Base-by-base conservation (phyloP, 2,329 filamentous ascomycete species). In the Aquanectria penicillioides region DNA sequence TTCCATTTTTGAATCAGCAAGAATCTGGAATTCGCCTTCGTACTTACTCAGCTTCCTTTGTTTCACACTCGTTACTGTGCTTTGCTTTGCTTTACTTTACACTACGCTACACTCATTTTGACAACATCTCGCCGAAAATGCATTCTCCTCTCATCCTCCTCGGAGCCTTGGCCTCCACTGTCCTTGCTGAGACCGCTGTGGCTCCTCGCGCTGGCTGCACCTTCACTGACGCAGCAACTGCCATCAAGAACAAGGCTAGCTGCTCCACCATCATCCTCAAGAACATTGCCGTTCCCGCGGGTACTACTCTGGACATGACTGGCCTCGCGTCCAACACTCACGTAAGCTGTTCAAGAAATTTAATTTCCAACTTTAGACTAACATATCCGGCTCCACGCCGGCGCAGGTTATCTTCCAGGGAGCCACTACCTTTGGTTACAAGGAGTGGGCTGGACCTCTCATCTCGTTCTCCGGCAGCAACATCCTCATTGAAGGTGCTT, bases 401-500 rank as follows among this genome's bases (percentile, higher is more conserved):
- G 13, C 26, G 15, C 8, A 65, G 63, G 63, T 90, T 61, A 84
- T 83, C 65, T 91, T 91, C 74, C 73, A 85, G 56, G 89, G 89
- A 37, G 84, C 79, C 12, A 91, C 88, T n/a, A 86, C 83, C 51
- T 91, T 88, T 68, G 88, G 80, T 17, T 90, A 89, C 75, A 78
- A 85, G 62, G 83, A 88, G 67, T 91, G 88, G 88, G 71, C 73
- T 2, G 88, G 89, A 0, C 88, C 88, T 38, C 78, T 91, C 12
- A 80, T 91, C 66, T 81, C 81, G 23, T 78, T 90, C 61, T 83
- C 83, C 1, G 89, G 88, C 34, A 83, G 74, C 29, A 76, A 78
- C 61, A 80, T 89, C 65, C 80, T 79, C 23, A 78, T 89, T 33
- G 77, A 77, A 8, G 84, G 83, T 41, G 81, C 81, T 18, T 65